These are phyloP conservation scores for Rhizopogon rudus DNA, from an alignment of 768 basidiomycete species.

Conservation along the genomic window DNA sequence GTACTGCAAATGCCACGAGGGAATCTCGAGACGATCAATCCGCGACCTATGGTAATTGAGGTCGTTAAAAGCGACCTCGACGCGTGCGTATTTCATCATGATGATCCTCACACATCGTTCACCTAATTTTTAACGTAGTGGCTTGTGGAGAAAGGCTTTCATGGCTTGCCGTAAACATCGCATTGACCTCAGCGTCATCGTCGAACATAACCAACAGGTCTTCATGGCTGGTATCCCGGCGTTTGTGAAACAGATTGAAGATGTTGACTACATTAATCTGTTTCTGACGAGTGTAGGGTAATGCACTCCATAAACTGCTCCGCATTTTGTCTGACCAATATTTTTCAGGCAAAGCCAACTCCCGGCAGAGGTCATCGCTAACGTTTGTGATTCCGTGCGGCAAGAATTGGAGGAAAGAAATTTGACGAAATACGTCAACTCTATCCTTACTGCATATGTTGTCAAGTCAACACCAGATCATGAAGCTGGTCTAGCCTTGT, in stretches of 20 bases:
- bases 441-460: slow-evolving; percentile 88
- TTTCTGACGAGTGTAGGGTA: slow-evolving; percentile 86
- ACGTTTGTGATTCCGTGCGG: slow-evolving; percentile 76
- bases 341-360: slow-evolving; percentile 56
- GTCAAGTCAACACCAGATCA: slow-evolving; percentile 90
- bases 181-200: slow-evolving; percentile 85
- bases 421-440: slow-evolving; percentile 78
- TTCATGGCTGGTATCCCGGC: slow-evolving; percentile 59
- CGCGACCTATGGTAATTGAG: slow-evolving; percentile 84
- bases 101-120: not conserved
- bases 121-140: slow-evolving; percentile 36
- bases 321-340: not conserved
- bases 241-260: slow-evolving; percentile 82
- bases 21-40: slow-evolving; percentile 93
- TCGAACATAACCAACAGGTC: slow-evolving; percentile 66
- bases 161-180: slow-evolving; percentile 89
- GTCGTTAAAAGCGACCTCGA: slow-evolving; percentile 76
- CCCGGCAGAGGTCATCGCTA: slow-evolving; percentile 52
- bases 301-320: slow-evolving; percentile 13
- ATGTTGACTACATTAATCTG: slow-evolving; percentile 90
- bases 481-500: slow-evolving; percentile 72
- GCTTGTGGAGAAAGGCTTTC: slow-evolving; percentile 82
- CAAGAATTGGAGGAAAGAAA: slow-evolving; percentile 66
- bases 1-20: slow-evolving; percentile 98
- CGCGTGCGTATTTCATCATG: slow-evolving; percentile 41